phyloP scores from a whole-genome alignment of 129 eudicot genomes.

The Ambrosia trifida region DNA sequence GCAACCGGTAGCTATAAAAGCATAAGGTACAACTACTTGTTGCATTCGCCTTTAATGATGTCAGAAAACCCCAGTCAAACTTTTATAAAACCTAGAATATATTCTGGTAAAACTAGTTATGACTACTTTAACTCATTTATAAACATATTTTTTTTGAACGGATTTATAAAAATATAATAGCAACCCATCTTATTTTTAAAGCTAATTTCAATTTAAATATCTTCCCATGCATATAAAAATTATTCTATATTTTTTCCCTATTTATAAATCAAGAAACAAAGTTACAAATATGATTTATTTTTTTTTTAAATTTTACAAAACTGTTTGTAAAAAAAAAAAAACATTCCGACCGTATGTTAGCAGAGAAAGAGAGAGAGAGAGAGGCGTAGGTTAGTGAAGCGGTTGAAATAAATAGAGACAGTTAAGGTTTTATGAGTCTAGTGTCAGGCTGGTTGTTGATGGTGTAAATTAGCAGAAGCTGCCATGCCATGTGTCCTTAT shows the following conservation, averaged over 20 bases:
- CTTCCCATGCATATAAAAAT: too few species aligned
- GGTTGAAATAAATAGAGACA: slow-evolving; percentile 45
- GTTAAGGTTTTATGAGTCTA: slow-evolving; percentile 44
- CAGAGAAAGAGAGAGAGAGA: not conserved
- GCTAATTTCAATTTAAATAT: too few species aligned
- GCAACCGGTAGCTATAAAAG: not conserved
- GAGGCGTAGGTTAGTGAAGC: slow-evolving; percentile 44
- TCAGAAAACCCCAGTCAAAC: not conserved
- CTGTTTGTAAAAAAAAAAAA: not conserved
- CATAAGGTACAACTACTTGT: slow-evolving; percentile 18
- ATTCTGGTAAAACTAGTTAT: not conserved
- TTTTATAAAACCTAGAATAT: not conserved
- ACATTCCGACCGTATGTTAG: slow-evolving; percentile 31
- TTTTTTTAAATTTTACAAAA: not conserved
- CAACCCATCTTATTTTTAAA: too few species aligned
- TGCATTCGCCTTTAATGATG: not conserved
- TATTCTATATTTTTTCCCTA: too few species aligned
- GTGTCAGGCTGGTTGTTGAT: slow-evolving; percentile 61
- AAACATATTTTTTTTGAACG: too few species aligned
- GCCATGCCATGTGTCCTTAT: not conserved
- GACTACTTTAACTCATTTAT: not conserved
- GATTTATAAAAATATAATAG: not conserved
- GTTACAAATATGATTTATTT: too few species aligned
- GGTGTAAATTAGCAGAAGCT: slow-evolving; percentile 38
- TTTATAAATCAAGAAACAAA: too few species aligned